Base-by-base conservation (phyloP, 169 alveolate genomes). In the Eimeria brunetti region DNA sequence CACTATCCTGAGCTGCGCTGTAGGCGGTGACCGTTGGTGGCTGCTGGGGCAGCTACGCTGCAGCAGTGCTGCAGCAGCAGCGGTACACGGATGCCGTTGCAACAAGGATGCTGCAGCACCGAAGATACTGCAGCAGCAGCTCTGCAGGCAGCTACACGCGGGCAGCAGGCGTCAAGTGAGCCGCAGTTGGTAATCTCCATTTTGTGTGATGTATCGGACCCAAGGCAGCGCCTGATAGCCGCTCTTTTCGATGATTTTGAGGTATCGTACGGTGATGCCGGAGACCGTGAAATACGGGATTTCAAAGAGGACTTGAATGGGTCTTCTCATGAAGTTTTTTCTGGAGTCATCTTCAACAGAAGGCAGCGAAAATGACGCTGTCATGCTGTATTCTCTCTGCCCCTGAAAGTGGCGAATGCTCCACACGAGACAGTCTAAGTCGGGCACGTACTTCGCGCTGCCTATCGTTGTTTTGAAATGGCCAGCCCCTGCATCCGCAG, bases 231-330 rank as follows among this genome's bases (percentile, higher is more conserved):
- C 99, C 96, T 99, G 99, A 95, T 99, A 99, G 41, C 97, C 97
- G 64, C 96, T 83, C 96, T 99, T 99, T 95, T 99, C 99, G 62
- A 98, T 97, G 88, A 99, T 99, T 96, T 99, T 99, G 71, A 99
- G 98, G 97, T 99, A 99, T 89, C 99, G 98, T 49, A 99, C 99
- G 85, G 99, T 98, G 53, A 99, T 98, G 58, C 97, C 97, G n/a
- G 99, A 98, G 64, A 99, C 99, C 38, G 99, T 99, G 98, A 99
- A 99, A 96, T 99, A 99, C n/a, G 99, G 99, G 73, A 99, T 99
- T 96, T 99, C 99, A 96, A 99, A 99, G 91, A 98, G 98, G n/a
- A 99, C 99, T 78, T 98, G 97, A 76, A 99, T 99, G 12, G 99
- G 99, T 81, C 98, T 97, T 97, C 98, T 99, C 81, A 97, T 94